Evolutionary conservation across 2,329 filamentous ascomycete genomes (phyloP).

Genomic region (Verticillium klebahnii): DNA sequence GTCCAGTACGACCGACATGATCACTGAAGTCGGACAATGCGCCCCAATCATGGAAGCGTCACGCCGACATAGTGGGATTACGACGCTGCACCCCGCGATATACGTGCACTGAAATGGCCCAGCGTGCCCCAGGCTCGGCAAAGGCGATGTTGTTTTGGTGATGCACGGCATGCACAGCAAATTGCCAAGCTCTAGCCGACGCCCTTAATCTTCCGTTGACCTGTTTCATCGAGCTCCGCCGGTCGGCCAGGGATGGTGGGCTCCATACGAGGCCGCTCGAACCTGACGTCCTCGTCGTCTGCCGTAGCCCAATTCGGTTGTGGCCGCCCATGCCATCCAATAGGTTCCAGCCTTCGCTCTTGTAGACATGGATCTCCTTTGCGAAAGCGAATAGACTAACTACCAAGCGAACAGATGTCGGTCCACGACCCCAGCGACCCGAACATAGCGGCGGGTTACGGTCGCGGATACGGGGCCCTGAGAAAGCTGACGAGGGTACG

Average conservation of each 20-base stretch:
- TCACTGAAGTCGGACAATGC: not conserved
- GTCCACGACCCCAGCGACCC: not conserved
- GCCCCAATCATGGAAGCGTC: not conserved
- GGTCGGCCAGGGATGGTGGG: not conserved
- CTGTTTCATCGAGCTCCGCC: not conserved
- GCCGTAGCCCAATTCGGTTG: not conserved
- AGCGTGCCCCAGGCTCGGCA: not conserved
- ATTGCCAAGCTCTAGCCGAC: not conserved
- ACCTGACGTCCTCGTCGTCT: not conserved
- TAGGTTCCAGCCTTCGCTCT: not conserved
- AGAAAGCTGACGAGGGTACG: not conserved
- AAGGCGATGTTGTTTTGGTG: not conserved
- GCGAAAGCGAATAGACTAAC: not conserved
- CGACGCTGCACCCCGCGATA: not conserved
- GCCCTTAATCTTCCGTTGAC: not conserved
- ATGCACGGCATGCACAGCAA: not conserved
- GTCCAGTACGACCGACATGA: not conserved
- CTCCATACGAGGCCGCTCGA: not conserved
- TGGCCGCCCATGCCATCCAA: not conserved
- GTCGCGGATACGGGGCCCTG: not conserved
- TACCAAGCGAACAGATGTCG: not conserved
- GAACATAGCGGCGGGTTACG: not conserved
- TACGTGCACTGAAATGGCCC: not conserved
- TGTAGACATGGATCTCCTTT: not conserved
- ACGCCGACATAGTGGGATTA: not conserved